Evolutionary conservation across 1,139 yeast genomes (phyloP), one percentile per base, ranked within the genome.

Genomic region (Wickerhamomyces sp.): DNA sequence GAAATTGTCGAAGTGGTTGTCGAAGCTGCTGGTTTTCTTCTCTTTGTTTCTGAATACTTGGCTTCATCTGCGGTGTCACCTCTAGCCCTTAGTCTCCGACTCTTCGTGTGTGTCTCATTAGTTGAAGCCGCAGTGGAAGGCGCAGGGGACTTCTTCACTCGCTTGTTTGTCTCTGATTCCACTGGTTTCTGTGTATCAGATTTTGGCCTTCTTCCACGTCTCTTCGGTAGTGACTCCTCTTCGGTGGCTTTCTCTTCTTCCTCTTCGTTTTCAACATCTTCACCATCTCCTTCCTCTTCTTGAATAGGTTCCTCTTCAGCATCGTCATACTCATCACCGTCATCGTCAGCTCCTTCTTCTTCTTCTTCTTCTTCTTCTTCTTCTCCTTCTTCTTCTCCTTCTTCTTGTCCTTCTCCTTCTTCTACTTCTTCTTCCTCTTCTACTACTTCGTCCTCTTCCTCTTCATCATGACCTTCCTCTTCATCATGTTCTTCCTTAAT

Each of bases 241-340:
- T n/a, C n/a, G n/a, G n/a, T n/a, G n/a, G n/a, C n/a, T n/a, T n/a
- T n/a, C n/a, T 23, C 38, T 6, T 33, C 44, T 11, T 33, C 40
- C 6, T 33, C 41, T 16, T 33, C 32, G 13, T 26, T 42, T 13
- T 28, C 32, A 9, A 32, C 40, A 14, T 33, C 38, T 18, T 33
- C 38, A n/a, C 35, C 41, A 14, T 40, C 32, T 19, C 33, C 33
- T 37, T 32, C 41, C 20, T 37, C 48, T 23, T 29, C 46, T 18
- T 36, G 48, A 25, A 42, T 46, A 19, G 40, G 49, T 20, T 32
- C 40, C 17, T 42, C 42, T 16, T 44, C 47, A n/a, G 32, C 37
- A 22, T 45, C 47, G 20, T 47, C 51, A 8, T 42, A 41, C 17
- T 46, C 47, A 18, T 31, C 36, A 22, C 45, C 46, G 26, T 41